phyloP scores from a whole-genome alignment of 345 rosid genomes.

The Carallia pectinifolia region DNA sequence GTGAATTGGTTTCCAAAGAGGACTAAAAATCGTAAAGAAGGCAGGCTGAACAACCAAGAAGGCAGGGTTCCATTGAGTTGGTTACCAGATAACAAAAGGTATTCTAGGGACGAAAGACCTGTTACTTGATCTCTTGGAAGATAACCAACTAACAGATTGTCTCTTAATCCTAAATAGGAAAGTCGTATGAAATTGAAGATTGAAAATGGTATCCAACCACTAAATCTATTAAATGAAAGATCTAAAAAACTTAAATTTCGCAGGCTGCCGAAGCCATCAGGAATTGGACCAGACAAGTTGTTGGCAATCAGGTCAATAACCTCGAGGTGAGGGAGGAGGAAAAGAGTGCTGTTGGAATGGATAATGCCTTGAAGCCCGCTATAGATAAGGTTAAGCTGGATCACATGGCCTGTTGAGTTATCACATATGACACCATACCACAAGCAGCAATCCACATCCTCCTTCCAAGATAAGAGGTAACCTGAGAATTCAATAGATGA shows the following conservation, averaged over 20 bases:
- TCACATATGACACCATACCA: slow-evolving; percentile 37
- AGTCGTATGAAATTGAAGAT: background rate
- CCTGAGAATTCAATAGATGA: too few relatives aligned
- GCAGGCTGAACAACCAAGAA: slow-evolving; percentile 13
- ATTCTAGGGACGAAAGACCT: background rate
- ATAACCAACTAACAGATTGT: background rate
- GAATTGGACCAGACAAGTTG: slow-evolving; percentile 9
- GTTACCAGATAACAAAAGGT: background rate
- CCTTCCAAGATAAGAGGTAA: slow-evolving; percentile 24
- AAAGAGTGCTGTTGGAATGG: slow-evolving; percentile 19
- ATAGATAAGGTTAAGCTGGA: slow-evolving; percentile 17
- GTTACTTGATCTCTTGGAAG: background rate
- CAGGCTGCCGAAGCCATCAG: slow-evolving; percentile 7
- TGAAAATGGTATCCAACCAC: slow-evolving; percentile 21
- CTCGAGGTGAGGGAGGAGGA: slow-evolving; percentile 25
- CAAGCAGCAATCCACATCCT: slow-evolving; percentile 26
- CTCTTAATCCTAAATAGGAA: background rate
- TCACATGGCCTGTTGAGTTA: slow-evolving; percentile 8
- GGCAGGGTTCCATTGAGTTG: slow-evolving; percentile 19
- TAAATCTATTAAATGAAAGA: slow-evolving; percentile 11
- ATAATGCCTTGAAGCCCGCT: slow-evolving; percentile 8
- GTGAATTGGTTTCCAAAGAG: slow-evolving; percentile 3
- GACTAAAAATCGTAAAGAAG: background rate
- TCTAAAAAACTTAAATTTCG: background rate
- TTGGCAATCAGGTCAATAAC: slow-evolving; percentile 28